Base-by-base conservation (phyloP, 768 basidiomycete species). In the Candolleomyces efflorescens region DNA sequence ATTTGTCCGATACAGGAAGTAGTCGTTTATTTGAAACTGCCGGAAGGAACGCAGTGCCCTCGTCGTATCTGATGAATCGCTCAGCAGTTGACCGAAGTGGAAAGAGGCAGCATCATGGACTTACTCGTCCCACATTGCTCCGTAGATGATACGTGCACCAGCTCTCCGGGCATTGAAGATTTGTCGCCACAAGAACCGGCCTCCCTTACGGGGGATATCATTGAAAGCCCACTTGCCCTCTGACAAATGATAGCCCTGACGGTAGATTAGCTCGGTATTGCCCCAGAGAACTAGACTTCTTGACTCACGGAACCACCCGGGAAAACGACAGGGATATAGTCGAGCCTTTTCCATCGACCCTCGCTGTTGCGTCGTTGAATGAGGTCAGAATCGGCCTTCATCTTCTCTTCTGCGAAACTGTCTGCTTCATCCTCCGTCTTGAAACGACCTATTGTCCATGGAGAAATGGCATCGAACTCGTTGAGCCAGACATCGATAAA, bases 121-220 rank as follows among this genome's bases (percentile, higher is more conserved):
- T 65, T 59, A 83, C 86, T 92, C 91, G 64, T 93, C 91, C 89
- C 91, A 92, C 90, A 92, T 92, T 6, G 90, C 89, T 22, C 87
- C 86, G 60, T 92, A 92, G 54, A 92, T 80, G 6, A 73, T 85
- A 18, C 82, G 80, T 6, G 81, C 84, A 26, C 87, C 84, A 26
- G 79, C 78, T 46, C 78, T 74, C 24, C 79, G 80, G 12, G 84
- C 86, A 64, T 92, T 86, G 73, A 79, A 82, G 5, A 93, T 73
- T 67, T 93, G 90, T 56, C 82, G 77, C 88, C 90, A 94, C 48
- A 94, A 67, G 69, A 92, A 92, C 26, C 77, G 79, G 1, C 92
- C 92, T 3, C 89, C 89, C 20, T 85, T 78, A 3, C 92, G 78
- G 45, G 80, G 83, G 56, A 85, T 87, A 56, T 81, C 84, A 63